A percentile compares a stretch with the other conserved stretches of the same genome.
phyloP scores from a whole-genome alignment of 2,329 filamentous ascomycete genomes.

The Colletotrichum spaethianum region DNA sequence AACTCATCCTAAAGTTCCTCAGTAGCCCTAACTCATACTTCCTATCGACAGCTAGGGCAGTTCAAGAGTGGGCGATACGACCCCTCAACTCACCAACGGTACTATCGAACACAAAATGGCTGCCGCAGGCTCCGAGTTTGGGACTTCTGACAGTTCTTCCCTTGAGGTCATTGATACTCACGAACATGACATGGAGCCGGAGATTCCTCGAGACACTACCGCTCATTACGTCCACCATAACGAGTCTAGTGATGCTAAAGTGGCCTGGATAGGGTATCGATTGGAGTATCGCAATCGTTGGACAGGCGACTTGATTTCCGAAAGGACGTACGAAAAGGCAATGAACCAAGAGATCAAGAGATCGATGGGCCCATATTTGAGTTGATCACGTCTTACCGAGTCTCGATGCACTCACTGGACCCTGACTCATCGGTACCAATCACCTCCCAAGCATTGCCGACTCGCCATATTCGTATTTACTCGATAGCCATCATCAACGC shows the following conservation, averaged over 20 bases:
- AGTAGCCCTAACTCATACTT: too few relatives aligned
- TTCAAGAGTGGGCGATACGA: background rate
- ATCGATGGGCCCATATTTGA: conserved; percentile 4
- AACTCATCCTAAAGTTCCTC: too few relatives aligned
- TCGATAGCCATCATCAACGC: conserved; percentile 41
- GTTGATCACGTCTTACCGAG: background rate
- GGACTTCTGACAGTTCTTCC: too few relatives aligned
- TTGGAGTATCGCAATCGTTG: conserved; percentile 39
- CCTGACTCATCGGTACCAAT: background rate
- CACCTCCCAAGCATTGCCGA: background rate
- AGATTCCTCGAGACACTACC: background rate
- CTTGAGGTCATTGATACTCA: background rate
- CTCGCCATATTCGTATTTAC: conserved; percentile 27
- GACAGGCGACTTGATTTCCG: conserved; percentile 36
- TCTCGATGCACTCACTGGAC: background rate
- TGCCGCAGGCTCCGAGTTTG: background rate
- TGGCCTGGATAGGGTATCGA: conserved; percentile 39
- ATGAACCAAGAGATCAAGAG: background rate
- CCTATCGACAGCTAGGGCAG: background rate
- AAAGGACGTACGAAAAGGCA: conserved; percentile 6
- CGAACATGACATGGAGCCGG: background rate
- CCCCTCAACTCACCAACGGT: background rate
- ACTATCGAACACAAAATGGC: background rate
- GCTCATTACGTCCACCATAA: background rate
- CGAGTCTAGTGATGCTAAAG: background rate